Evolutionary conservation across 768 basidiomycete genomes (phyloP).

Genomic region (Tricholoma hemisulphureum): DNA sequence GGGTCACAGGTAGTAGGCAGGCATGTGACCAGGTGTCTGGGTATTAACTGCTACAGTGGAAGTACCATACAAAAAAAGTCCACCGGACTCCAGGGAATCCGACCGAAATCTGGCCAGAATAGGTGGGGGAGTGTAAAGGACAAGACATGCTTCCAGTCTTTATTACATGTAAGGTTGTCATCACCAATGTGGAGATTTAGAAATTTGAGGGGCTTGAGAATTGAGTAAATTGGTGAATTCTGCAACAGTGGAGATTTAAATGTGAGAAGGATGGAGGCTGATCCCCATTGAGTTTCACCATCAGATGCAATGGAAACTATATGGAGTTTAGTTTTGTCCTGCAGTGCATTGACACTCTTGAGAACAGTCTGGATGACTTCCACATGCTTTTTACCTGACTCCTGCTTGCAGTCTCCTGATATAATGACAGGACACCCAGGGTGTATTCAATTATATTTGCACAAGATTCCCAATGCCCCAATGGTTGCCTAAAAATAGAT

Average conservation of each 20-base stretch:
- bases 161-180: constrained; percentile 34
- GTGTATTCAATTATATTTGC: constrained; percentile 12
- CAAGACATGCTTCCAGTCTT: constrained; percentile 36
- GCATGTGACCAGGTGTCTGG: too few relatives aligned
- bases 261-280: constrained; percentile 22
- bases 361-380: constrained; percentile 13
- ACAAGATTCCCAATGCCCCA: constrained; percentile 5
- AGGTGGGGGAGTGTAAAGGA: too few relatives aligned
- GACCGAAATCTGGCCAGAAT: too few relatives aligned
- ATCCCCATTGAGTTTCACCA: constrained; percentile 27
- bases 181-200: constrained; percentile 29
- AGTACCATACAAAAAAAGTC: too few relatives aligned
- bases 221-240: constrained; percentile 17
- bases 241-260: constrained; percentile 15
- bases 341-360: constrained; percentile 15
- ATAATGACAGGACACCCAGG: constrained; percentile 22
- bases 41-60: too few relatives aligned
- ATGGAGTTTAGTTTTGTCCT: constrained; percentile 25
- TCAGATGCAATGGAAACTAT: constrained; percentile 26
- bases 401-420: constrained; percentile 29
- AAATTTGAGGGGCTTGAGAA: constrained; percentile 18
- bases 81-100: too few relatives aligned
- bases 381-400: constrained; percentile 21
- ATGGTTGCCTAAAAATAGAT: constrained; percentile 12
- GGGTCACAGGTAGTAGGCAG: too few relatives aligned